Evolutionary conservation across 225 moss, liverwort and hornwort genomes (phyloP).

Genomic region (Marchantia polymorpha): DNA sequence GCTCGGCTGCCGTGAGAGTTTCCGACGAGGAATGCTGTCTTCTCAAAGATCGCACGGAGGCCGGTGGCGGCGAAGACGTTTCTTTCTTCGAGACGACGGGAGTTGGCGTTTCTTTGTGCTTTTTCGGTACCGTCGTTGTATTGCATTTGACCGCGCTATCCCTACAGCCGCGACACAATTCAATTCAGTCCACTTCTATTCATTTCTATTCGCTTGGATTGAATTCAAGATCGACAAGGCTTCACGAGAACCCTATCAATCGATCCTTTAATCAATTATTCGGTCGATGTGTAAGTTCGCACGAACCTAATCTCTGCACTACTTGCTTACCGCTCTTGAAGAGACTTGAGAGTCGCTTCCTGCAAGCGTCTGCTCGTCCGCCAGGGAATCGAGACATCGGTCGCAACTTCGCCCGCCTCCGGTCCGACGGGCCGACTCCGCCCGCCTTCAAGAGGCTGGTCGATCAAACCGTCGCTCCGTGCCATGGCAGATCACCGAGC

Average conservation of each 20-base stretch:
- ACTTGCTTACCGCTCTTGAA: slow-evolving; percentile 19
- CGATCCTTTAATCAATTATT: background rate
- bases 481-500: background rate
- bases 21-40: slow-evolving; percentile 16
- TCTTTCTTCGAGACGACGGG: slow-evolving; percentile 24
- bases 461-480: background rate
- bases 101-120: slow-evolving; percentile 16
- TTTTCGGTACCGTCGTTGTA: background rate
- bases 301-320: background rate
- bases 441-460: background rate
- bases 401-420: slow-evolving; percentile 13
- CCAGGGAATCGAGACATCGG: slow-evolving; percentile 24
- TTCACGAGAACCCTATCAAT: background rate
- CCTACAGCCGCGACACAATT: background rate
- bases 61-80: slow-evolving; percentile 5
- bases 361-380: slow-evolving; percentile 35
- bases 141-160: background rate
- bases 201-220: no score
- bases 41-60: slow-evolving; percentile 15
- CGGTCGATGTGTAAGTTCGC: background rate
- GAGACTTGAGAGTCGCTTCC: slow-evolving; percentile 25
- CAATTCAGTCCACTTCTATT: no score
- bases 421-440: background rate
- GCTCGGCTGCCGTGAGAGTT: slow-evolving; percentile 15
- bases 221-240: background rate